Conservation (phyloP, 306 rosid genomes). For the Cajanus cajan region DNA sequence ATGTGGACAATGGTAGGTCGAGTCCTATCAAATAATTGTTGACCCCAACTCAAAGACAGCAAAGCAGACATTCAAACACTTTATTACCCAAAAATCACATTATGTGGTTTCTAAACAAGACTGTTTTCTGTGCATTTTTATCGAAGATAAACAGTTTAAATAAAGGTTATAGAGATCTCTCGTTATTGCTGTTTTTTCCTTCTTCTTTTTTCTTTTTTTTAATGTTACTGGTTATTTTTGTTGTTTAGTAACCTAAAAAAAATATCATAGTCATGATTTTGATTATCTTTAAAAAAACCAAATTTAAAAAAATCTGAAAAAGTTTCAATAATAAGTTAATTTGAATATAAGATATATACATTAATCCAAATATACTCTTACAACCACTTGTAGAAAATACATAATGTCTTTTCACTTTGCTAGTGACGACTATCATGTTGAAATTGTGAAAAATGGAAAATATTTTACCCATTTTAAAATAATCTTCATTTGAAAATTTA, state of each 20-base stretch:
- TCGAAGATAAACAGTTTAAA: not conserved
- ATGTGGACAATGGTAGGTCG: conserved; percentile 27
- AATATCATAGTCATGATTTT: not conserved
- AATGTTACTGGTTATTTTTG: not conserved
- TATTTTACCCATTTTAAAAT: not conserved
- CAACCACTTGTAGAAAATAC: not conserved
- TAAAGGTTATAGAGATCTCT: not conserved
- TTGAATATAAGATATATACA: not conserved
- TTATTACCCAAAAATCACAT: conserved; percentile 9
- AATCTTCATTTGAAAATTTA: not conserved
- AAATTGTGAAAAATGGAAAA: not conserved
- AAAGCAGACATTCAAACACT: conserved; percentile 12
- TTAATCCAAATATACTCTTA: not conserved
- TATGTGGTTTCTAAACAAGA: not conserved
- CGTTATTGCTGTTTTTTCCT: not conserved
- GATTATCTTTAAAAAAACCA: no score
- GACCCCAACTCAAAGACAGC: conserved; percentile 28
- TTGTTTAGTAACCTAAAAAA: not conserved
- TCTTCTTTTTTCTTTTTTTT: not conserved
- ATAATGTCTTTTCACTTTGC: not conserved
- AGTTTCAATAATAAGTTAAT: no score
- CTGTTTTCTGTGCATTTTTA: not conserved
- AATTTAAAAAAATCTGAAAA: not conserved
- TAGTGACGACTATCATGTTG: not conserved
- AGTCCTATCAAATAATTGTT: conserved; percentile 21